phyloP scores from a whole-genome alignment of 2,329 filamentous ascomycete species.

The Stagonosporopsis rhizophila region DNA sequence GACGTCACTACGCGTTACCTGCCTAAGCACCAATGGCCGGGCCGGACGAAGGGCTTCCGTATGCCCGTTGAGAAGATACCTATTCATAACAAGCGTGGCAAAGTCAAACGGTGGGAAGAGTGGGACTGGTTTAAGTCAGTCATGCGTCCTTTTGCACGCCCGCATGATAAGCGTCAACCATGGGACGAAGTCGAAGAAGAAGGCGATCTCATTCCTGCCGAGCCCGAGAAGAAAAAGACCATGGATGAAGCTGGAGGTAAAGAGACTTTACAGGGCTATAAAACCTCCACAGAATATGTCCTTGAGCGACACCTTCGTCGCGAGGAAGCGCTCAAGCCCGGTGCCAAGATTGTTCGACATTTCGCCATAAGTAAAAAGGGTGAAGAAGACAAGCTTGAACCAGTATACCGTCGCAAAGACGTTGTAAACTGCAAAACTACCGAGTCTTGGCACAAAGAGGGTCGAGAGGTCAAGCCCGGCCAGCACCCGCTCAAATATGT shows the following conservation, averaged over 20 bases:
- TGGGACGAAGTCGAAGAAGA: conserved; percentile 81
- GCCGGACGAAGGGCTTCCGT: conserved; percentile 85
- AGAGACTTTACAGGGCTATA: conserved; percentile 83
- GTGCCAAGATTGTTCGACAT: conserved; percentile 72
- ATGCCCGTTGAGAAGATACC: conserved; percentile 81
- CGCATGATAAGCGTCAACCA: conserved; percentile 64
- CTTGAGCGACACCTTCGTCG: conserved; percentile 86
- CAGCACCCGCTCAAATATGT: conserved; percentile 83
- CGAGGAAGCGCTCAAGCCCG: conserved; percentile 82
- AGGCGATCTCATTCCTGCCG: conserved; percentile 75
- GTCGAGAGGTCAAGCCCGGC: conserved; percentile 74
- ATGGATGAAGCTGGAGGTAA: conserved; percentile 76
- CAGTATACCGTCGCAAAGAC: conserved; percentile 80
- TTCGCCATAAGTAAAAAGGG: conserved; percentile 77
- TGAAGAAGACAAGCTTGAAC: conserved; percentile 74
- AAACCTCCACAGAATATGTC: conserved; percentile 82
- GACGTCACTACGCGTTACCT: conserved; percentile 94
- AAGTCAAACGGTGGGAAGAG: conserved; percentile 76
- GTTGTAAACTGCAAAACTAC: conserved; percentile 86
- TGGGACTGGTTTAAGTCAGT: conserved; percentile 89
- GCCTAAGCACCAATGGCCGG: conserved; percentile 80
- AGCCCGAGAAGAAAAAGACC: conserved; percentile 67
- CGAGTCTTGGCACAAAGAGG: conserved; percentile 98
- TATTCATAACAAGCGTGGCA: conserved; percentile 77
- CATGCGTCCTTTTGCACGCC: conserved; percentile 74